phyloP scores from a whole-genome alignment of 2,329 filamentous ascomycete species.

The Sarocladium brachiariae region DNA sequence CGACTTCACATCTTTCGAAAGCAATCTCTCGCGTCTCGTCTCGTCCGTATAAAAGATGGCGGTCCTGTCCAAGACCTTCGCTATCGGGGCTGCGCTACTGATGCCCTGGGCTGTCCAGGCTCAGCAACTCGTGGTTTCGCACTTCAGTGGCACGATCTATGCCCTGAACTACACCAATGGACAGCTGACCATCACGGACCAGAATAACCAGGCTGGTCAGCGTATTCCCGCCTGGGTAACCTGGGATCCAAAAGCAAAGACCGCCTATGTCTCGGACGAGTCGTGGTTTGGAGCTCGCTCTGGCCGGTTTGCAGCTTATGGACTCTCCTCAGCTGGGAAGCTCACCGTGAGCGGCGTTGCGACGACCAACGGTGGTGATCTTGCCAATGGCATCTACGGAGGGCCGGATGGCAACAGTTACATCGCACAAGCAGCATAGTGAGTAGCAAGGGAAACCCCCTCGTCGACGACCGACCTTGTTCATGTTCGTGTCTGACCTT shows the following conservation, averaged over 20 bases:
- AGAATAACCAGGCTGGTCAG: slow-evolving; percentile 10
- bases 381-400: slow-evolving; percentile 33
- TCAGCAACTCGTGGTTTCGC: slow-evolving; percentile 15
- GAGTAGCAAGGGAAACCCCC: slow-evolving; percentile 18
- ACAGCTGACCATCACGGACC: slow-evolving; percentile 12
- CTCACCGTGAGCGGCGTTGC: slow-evolving; percentile 3
- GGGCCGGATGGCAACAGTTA: slow-evolving; percentile 30
- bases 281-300: slow-evolving; percentile 11
- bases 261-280: slow-evolving; percentile 15
- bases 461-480: neutral
- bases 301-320: slow-evolving; percentile 3
- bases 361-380: slow-evolving; percentile 6
- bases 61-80: slow-evolving; percentile 8
- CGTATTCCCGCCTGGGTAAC: slow-evolving; percentile 16
- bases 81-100: slow-evolving; percentile 3
- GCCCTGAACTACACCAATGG: slow-evolving; percentile 12
- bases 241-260: slow-evolving; percentile 11
- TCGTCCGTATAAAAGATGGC: too few relatives aligned
- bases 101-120: slow-evolving; percentile 12
- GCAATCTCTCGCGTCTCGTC: neutral
- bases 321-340: slow-evolving; percentile 5
- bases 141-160: slow-evolving; percentile 16
- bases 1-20: neutral
- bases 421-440: slow-evolving; percentile 39
- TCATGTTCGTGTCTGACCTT: slow-evolving; percentile 11